phyloP scores from a whole-genome alignment of 495 filamentous ascomycete species.

The Tuber brumale region DNA sequence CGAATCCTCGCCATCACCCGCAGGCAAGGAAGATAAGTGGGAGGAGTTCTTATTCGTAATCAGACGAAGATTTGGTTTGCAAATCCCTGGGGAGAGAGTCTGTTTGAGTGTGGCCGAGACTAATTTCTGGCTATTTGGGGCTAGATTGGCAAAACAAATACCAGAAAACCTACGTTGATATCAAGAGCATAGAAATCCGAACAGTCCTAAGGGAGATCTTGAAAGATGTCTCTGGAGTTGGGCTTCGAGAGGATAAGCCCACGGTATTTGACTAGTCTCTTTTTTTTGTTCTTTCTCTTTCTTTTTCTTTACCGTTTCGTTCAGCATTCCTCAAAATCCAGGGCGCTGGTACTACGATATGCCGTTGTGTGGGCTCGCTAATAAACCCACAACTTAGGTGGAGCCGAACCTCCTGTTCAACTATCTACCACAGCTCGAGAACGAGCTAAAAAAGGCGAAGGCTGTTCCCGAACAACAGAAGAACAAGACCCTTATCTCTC shows the following conservation, averaged over 20 bases:
- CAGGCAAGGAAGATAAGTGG: constrained; percentile 38
- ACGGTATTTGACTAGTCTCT: constrained; percentile 23
- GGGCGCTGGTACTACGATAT: neutral
- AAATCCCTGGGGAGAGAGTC: neutral
- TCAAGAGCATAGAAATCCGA: constrained; percentile 37
- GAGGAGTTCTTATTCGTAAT: constrained; percentile 40
- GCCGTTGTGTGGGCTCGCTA: neutral
- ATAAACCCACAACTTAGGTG: constrained; percentile 15
- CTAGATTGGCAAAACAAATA: constrained; percentile 41
- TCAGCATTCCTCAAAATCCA: no score
- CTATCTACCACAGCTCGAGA: constrained; percentile 33
- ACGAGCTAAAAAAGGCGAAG: constrained; percentile 18
- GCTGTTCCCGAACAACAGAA: constrained; percentile 56
- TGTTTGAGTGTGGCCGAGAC: constrained; percentile 1
- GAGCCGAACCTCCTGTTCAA: constrained; percentile 40
- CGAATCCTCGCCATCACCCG: constrained; percentile 26
- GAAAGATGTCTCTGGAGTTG: constrained; percentile 33
- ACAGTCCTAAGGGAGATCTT: constrained; percentile 34
- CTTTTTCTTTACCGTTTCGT: neutral
- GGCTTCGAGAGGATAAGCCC: constrained; percentile 37
- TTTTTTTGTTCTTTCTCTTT: neutral
- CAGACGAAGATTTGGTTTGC: constrained; percentile 35
- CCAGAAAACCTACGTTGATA: constrained; percentile 39
- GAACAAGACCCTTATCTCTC: constrained; percentile 49
- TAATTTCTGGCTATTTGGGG: neutral